Evolutionary conservation across 2,329 filamentous ascomycete species (phyloP), one percentile per base, ranked within the genome.

Genomic region (Colletotrichum tamarilloi): DNA sequence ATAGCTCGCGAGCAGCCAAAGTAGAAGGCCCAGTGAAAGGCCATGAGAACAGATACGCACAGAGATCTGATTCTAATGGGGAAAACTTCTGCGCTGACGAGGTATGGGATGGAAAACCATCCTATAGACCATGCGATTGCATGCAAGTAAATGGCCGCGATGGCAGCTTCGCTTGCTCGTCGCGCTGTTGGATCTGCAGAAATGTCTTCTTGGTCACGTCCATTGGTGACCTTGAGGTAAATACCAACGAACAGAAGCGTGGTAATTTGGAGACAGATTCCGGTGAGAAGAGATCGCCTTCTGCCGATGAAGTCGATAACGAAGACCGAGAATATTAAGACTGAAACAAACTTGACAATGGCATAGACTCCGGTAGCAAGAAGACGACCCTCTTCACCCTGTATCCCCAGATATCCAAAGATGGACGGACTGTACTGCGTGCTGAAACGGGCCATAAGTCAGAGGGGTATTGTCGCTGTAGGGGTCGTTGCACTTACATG

Each of bases 111-210:
- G 0, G 80, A 81, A 73, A 86, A 86, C 84, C 83, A 87, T 0
- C 85, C 85, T n/a, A 87, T 82, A 0, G 84, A 84, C 84, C 84
- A 86, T 1, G 81, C 84, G 5, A 85, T 77, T 9, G 84, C 85
- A 19, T 82, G 81, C 24, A 86, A 62, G 74, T 85, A 87, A 5
- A 87, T 85, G 32, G 82, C 81, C 0, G 82, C 82, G 38, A 86
- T 85, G 1, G 84, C 83, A 1, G 79, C 83, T 0, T 80, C 81
- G 62, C 79, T 81, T 1, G 83, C 84, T 8, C 77, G 74, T 62
- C 81, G 79, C 0, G 78, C 62, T 4, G 76, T 75, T 0, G 74
- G 42, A 9, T 73, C 75, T 0, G 60, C 58, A 35, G 74, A 74
- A 1, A 81, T 78, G 0, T 60, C 26, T n/a, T 72, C 75, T 0